Percentiles rank a stretch among this genome's conserved stretches.
These are phyloP conservation scores for Panicum virgatum DNA, from an alignment of 202 grass and related monocot species.

Conservation along the genomic window DNA sequence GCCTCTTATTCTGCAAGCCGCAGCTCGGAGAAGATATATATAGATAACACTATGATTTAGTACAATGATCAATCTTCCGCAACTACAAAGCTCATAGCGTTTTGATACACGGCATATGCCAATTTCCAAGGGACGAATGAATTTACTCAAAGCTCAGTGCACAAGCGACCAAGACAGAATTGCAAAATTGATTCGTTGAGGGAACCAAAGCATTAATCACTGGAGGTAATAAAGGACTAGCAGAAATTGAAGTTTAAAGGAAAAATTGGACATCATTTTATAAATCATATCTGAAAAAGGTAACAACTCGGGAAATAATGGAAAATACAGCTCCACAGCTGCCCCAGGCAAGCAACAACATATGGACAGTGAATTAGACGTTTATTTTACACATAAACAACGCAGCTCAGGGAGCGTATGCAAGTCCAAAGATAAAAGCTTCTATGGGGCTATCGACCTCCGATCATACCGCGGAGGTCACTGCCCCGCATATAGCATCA, in stretches of 20 bases:
- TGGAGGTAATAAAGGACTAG: background rate
- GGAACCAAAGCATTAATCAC: background rate
- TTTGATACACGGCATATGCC: background rate
- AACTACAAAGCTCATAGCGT: background rate
- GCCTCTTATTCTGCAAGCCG: too few relatives aligned
- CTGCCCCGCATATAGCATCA: slow-evolving; percentile 29
- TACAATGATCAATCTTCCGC: too few relatives aligned
- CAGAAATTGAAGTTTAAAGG: background rate
- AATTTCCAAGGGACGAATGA: background rate
- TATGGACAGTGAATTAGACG: slow-evolving; percentile 42
- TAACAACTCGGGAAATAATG: slow-evolving; percentile 2
- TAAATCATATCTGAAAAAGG: slow-evolving; percentile 21
- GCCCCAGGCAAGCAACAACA: slow-evolving; percentile 30
- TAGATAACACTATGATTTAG: too few relatives aligned
- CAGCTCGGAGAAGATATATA: too few relatives aligned
- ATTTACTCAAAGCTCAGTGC: background rate
- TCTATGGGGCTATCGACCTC: slow-evolving; percentile 36
- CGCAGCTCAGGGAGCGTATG: background rate
- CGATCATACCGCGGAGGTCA: slow-evolving; percentile 25
- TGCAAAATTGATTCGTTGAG: background rate
- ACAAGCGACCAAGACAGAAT: background rate
- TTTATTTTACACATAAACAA: slow-evolving; percentile 51
- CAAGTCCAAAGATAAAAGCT: slow-evolving; percentile 39
- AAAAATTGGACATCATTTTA: background rate
- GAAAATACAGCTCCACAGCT: slow-evolving; percentile 29